Evolutionary conservation across 768 basidiomycete species (phyloP).

Genomic region (Lactarius deliciosus): DNA sequence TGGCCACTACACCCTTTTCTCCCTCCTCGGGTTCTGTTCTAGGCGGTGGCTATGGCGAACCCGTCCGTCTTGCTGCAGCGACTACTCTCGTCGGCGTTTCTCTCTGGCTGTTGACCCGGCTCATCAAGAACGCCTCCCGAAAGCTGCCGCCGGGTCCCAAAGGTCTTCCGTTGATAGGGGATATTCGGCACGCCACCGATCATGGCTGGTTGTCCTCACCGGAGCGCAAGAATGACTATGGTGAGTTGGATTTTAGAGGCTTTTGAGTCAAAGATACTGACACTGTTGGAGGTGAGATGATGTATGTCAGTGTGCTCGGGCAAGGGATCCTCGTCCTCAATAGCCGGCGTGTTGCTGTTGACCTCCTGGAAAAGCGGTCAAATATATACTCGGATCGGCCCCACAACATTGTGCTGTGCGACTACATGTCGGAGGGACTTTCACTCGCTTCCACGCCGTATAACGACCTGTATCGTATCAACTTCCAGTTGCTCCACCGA

Average conservation of each 20-base stretch:
- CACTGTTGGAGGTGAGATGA: background rate
- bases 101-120: background rate
- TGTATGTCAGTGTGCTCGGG: background rate
- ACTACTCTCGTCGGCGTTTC: background rate
- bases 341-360: conserved; percentile 29
- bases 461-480: conserved; percentile 21
- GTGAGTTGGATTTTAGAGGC: background rate
- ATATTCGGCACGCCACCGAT: background rate
- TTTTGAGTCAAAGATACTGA: background rate
- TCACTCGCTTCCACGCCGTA: conserved; percentile 32
- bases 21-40: too few species aligned
- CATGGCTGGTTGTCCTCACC: background rate
- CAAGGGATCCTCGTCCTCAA: background rate
- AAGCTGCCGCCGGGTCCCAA: background rate
- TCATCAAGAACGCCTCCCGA: background rate
- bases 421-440: conserved; percentile 35
- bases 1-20: too few species aligned
- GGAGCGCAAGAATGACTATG: background rate
- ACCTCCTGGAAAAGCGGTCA: conserved; percentile 37
- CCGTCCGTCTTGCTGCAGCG: too few species aligned
- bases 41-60: too few species aligned
- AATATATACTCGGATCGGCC: conserved; percentile 37
- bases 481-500: background rate
- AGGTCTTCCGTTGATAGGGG: background rate
- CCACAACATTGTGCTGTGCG: conserved; percentile 32